Percentiles rank a stretch among this genome's conserved stretches.
phyloP scores from a whole-genome alignment of 2,329 filamentous ascomycete species.

The Boeremia lycopersici region DNA sequence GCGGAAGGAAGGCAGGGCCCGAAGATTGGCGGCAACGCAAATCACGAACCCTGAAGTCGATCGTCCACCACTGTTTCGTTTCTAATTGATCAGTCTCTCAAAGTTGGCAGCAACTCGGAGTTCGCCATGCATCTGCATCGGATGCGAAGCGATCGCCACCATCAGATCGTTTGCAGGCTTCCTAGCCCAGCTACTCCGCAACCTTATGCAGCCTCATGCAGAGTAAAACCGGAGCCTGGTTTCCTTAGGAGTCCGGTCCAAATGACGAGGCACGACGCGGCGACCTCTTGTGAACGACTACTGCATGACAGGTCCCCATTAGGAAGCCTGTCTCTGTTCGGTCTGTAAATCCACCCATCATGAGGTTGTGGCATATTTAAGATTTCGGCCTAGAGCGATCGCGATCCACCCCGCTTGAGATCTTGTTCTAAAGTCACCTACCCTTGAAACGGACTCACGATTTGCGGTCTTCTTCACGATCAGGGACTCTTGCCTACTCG shows the following conservation, averaged over 20 bases:
- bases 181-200: constrained; percentile 3
- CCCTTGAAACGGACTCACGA: not conserved
- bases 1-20: constrained; percentile 6
- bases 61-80: not conserved
- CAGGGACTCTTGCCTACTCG: not conserved
- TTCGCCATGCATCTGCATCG: not conserved
- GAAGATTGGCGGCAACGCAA: not conserved
- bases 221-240: not conserved
- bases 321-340: not conserved
- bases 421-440: not conserved
- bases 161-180: not conserved
- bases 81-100: no score
- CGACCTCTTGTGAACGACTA: constrained; percentile 5
- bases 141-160: not conserved
- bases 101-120: not conserved
- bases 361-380: not conserved
- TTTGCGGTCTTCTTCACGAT: not conserved
- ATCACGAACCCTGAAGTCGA: not conserved
- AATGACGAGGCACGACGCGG: not conserved
- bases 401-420: constrained; percentile 2
- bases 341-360: not conserved
- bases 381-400: constrained; percentile 8
- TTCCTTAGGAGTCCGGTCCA: constrained; percentile 1
- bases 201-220: constrained; percentile 7
- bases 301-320: constrained; percentile 12